A percentile compares a stretch with the other conserved stretches of the same genome.
These are phyloP conservation scores for Rhizomucor miehei DNA, from an alignment of 371 early-diverging fungal genomes.

Conservation along the genomic window DNA sequence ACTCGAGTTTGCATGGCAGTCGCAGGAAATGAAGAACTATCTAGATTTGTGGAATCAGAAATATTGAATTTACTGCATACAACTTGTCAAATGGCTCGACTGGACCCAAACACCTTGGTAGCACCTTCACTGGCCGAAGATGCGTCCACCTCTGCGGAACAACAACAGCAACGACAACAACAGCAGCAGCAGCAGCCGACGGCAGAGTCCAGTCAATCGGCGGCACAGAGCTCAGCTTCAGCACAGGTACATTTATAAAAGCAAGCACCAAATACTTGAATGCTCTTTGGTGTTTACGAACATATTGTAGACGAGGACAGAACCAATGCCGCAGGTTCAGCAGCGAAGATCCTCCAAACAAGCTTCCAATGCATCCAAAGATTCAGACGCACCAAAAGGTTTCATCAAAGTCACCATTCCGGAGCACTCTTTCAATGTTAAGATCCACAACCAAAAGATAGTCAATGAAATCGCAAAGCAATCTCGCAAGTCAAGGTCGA, in stretches of 20 bases:
- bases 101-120: constrained; percentile 38
- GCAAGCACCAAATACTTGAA: too few species aligned
- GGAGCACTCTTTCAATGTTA: constrained; percentile 28
- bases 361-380: constrained; percentile 5
- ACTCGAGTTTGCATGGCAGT: constrained; percentile 33
- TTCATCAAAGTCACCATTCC: constrained; percentile 31
- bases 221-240: not conserved
- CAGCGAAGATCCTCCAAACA: not conserved
- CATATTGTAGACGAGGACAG: not conserved
- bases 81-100: constrained; percentile 43
- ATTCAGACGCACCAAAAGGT: constrained; percentile 26
- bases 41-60: constrained; percentile 32
- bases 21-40: constrained; percentile 41
- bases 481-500: constrained; percentile 13
- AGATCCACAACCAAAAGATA: constrained; percentile 32
- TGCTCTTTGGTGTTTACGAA: too few species aligned
- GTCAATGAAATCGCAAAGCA: constrained; percentile 21
- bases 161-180: constrained; percentile 6
- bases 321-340: not conserved
- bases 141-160: not conserved
- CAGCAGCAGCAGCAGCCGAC: not conserved
- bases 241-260: not conserved
- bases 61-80: constrained; percentile 22
- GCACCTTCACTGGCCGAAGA: constrained; percentile 12
- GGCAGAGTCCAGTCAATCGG: not conserved